Conservation (phyloP, 2,329 filamentous ascomycete species). For the Pezicula radicicola region DNA sequence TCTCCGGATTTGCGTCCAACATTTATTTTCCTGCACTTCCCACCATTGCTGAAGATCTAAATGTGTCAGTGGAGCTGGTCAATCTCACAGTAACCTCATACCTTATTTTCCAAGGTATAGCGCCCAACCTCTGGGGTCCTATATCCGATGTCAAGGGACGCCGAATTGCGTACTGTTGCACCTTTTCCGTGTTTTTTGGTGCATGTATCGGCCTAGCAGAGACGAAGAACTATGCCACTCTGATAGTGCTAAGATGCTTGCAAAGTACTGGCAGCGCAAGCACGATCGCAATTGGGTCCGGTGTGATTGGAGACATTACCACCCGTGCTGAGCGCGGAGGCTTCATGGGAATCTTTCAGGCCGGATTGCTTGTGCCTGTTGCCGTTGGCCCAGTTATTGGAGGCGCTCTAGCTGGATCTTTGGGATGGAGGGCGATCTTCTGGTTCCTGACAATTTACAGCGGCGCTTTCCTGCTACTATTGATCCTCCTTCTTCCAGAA, state of each 20-base stretch:
- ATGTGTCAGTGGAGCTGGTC: slow-evolving; percentile 18
- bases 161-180: slow-evolving; percentile 48
- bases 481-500: slow-evolving; percentile 18
- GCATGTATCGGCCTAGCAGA: slow-evolving; percentile 42
- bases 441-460: slow-evolving; percentile 46
- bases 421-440: slow-evolving; percentile 48
- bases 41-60: slow-evolving; percentile 16
- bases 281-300: slow-evolving; percentile 54
- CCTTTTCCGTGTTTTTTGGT: slow-evolving; percentile 41
- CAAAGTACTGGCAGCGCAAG: slow-evolving; percentile 57
- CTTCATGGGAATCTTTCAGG: slow-evolving; percentile 60
- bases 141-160: slow-evolving; percentile 47
- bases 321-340: slow-evolving; percentile 56
- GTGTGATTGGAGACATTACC: slow-evolving; percentile 60
- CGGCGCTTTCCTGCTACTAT: slow-evolving; percentile 28
- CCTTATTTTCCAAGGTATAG: slow-evolving; percentile 52
- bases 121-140: slow-evolving; percentile 43
- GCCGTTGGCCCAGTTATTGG: slow-evolving; percentile 45
- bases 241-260: slow-evolving; percentile 50
- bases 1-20: slow-evolving; percentile 18
- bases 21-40: slow-evolving; percentile 27
- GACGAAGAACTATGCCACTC: slow-evolving; percentile 35
- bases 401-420: slow-evolving; percentile 37
- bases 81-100: slow-evolving; percentile 27
- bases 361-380: slow-evolving; percentile 31